These are phyloP conservation scores for Eruca vesicaria DNA, from an alignment of 441 rosid species.

Conservation along the genomic window DNA sequence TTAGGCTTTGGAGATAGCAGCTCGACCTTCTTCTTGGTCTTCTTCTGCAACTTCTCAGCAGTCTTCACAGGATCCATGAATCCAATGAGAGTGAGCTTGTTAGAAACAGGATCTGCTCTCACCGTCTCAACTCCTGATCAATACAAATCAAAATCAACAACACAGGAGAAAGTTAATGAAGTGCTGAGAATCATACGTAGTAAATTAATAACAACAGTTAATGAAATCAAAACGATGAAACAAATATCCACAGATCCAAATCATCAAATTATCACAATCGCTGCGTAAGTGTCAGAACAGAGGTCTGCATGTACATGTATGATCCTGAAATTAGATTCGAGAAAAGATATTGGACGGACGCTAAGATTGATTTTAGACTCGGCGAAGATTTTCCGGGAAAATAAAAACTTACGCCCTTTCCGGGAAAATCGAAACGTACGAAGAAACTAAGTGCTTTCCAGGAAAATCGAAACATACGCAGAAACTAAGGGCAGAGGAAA, in stretches of 20 bases:
- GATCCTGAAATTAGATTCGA: not conserved
- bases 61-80: conserved; percentile 56
- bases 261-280: not conserved
- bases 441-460: too few relatives aligned
- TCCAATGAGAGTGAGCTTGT: conserved; percentile 59
- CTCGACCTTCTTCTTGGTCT: conserved; percentile 59
- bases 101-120: conserved; percentile 45
- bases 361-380: too few relatives aligned
- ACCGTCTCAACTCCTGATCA: conserved; percentile 59
- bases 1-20: conserved; percentile 69
- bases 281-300: too few relatives aligned
- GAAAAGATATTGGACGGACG: not conserved
- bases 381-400: too few relatives aligned
- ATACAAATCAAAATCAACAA: not conserved
- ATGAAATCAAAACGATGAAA: not conserved
- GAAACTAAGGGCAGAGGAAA: not conserved
- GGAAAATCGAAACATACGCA: not conserved
- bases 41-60: conserved; percentile 42
- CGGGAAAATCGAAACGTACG: too few relatives aligned
- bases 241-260: not conserved
- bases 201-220: not conserved
- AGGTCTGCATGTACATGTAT: not conserved
- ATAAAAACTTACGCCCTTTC: too few relatives aligned
- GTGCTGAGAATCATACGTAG: not conserved
- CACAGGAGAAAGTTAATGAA: not conserved